Percentiles rank a stretch among this genome's conserved stretches.
phyloP scores from a whole-genome alignment of 75 land plant genomes.

The Gnetum montanum region DNA sequence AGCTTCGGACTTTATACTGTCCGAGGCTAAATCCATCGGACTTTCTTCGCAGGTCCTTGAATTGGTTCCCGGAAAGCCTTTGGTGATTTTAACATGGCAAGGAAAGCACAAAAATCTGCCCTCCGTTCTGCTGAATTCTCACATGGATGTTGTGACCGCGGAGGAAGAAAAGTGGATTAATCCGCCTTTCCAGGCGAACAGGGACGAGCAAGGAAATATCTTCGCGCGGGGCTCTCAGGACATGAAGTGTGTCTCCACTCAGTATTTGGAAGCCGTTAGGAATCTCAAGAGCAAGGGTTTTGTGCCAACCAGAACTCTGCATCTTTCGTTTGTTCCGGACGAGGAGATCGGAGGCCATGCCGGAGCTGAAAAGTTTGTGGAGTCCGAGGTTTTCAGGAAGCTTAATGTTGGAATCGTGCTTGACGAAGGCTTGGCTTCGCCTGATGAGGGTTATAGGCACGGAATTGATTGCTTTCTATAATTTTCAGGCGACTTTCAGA shows the following conservation, averaged over 20 bases:
- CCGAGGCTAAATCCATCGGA: constrained; percentile 41
- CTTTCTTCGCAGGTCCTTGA: constrained; percentile 35
- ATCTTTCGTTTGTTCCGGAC: constrained; percentile 82
- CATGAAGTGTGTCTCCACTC: constrained; percentile 95
- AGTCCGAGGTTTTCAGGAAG: constrained; percentile 41
- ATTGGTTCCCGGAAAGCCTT: constrained; percentile 60
- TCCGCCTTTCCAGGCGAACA: constrained; percentile 59
- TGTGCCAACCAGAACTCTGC: constrained; percentile 46
- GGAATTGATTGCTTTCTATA: too few relatives aligned
- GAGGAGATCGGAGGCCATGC: constrained; percentile 90
- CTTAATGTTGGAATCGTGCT: constrained; percentile 72
- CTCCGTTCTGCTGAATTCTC: constrained; percentile 86
- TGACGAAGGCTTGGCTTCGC: constrained; percentile 87
- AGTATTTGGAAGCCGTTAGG: constrained; percentile 88
- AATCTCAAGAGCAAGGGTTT: constrained; percentile 42
- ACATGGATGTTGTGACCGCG: constrained; percentile 84
- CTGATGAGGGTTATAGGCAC: constrained; percentile 40
- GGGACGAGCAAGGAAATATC: constrained; percentile 48
- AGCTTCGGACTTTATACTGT: constrained; percentile 46
- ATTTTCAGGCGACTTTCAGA: too few relatives aligned
- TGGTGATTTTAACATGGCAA: constrained; percentile 75
- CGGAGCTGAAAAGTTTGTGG: constrained; percentile 50
- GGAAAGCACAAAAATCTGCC: constrained; percentile 54
- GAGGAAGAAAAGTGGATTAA: constrained; percentile 64
- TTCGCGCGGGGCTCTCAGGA: constrained; percentile 92